Evolutionary conservation across 345 rosid genomes (phyloP).

Genomic region (Clausena lansium): DNA sequence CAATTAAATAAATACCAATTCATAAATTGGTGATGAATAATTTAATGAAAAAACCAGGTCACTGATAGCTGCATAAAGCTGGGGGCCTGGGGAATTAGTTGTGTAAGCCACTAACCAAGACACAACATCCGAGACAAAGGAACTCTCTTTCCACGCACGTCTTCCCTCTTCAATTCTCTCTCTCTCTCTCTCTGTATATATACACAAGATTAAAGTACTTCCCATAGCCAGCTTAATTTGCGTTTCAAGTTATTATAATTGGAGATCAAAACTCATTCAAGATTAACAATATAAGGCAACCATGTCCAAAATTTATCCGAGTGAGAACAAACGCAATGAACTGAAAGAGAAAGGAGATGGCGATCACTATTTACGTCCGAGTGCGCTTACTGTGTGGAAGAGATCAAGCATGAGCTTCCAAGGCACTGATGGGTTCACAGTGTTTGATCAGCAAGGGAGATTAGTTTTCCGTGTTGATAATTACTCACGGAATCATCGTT

Average conservation of each 20-base stretch:
- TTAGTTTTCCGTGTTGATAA: constrained; percentile 50
- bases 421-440: constrained; percentile 59
- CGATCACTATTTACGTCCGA: constrained; percentile 2
- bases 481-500: constrained; percentile 39
- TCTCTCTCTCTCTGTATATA: too few relatives aligned
- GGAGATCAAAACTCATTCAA: too few relatives aligned
- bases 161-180: background rate
- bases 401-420: constrained; percentile 59
- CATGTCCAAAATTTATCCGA: constrained; percentile 48
- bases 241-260: too few relatives aligned
- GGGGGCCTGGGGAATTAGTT: constrained; percentile 14
- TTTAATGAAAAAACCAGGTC: background rate
- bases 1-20: background rate
- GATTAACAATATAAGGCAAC: background rate
- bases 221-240: too few relatives aligned
- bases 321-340: constrained; percentile 5
- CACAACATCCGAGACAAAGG: constrained; percentile 22
- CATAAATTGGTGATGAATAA: background rate
- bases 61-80: constrained; percentile 10
- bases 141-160: constrained; percentile 8
- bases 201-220: too few relatives aligned
- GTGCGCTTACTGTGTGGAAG: constrained; percentile 44
- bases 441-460: constrained; percentile 36
- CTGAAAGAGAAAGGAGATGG: background rate
- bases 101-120: constrained; percentile 26